Conservation (phyloP, 176 grass and related monocot species). For the Aechmea fasciata region DNA sequence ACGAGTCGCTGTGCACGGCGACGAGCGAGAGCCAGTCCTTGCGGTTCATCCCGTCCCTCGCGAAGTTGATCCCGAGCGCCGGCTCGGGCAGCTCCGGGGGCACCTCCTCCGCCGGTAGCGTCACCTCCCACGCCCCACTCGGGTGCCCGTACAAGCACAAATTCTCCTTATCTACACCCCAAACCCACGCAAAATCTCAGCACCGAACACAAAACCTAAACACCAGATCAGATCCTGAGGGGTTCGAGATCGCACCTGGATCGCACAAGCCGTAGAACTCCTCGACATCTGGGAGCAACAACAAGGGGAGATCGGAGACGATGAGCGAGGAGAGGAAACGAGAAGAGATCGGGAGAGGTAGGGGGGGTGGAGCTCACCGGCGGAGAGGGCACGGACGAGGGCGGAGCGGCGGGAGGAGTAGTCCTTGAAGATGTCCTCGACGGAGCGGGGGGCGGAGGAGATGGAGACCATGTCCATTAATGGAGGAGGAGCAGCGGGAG, state of each 20-base stretch:
- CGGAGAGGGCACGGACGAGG: conserved; percentile 62
- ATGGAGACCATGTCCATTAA: conserved; percentile 34
- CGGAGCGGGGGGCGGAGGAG: conserved; percentile 38
- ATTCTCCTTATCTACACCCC: conserved; percentile 51
- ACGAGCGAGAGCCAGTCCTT: conserved; percentile 69
- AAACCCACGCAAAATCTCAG: conserved; percentile 4
- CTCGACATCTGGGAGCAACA: conserved; percentile 43
- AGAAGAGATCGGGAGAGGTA: conserved; percentile 8
- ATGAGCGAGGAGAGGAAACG: not conserved
- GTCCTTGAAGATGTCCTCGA: conserved; percentile 77
- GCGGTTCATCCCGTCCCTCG: conserved; percentile 61
- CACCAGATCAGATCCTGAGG: conserved; percentile 18
- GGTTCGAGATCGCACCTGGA: conserved; percentile 31
- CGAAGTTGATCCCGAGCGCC: conserved; percentile 73
- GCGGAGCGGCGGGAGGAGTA: conserved; percentile 45
- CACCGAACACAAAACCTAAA: conserved; percentile 8
- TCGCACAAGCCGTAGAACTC: conserved; percentile 52
- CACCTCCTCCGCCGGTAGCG: conserved; percentile 63
- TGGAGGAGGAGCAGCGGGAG: conserved; percentile 4
- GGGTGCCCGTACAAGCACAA: conserved; percentile 56
- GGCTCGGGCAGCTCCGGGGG: conserved; percentile 70
- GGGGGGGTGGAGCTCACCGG: conserved; percentile 23
- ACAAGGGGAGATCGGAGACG: too few relatives aligned
- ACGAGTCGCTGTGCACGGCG: conserved; percentile 69
- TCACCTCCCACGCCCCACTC: conserved; percentile 50